phyloP scores from a whole-genome alignment of 345 rosid genomes.

The Gossypium thurberi region DNA sequence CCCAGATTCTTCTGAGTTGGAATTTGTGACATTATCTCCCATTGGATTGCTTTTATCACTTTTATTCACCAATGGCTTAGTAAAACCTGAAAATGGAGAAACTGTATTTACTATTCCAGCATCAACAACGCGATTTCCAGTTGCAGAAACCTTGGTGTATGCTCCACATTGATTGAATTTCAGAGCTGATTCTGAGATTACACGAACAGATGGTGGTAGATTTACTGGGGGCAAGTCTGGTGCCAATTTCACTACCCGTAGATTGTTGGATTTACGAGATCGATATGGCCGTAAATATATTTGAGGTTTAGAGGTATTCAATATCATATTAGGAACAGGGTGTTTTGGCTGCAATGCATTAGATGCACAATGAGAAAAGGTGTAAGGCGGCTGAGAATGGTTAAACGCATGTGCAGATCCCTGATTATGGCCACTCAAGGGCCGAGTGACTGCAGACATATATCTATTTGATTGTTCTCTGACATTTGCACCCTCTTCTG shows the following conservation, averaged over 20 bases:
- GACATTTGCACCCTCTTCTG: conserved; percentile 16
- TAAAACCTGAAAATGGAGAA: conserved; percentile 27
- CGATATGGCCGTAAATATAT: conserved; percentile 35
- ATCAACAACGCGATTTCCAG: conserved; percentile 21
- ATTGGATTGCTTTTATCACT: conserved; percentile 26
- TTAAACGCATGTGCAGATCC: conserved; percentile 24
- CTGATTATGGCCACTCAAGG: conserved; percentile 23
- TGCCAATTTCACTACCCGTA: conserved; percentile 74
- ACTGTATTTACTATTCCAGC: conserved; percentile 34
- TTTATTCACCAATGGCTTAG: conserved; percentile 18
- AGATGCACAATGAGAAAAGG: conserved; percentile 17
- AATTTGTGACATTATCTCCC: conserved; percentile 26
- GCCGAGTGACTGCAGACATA: conserved; percentile 27
- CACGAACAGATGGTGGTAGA: conserved; percentile 87
- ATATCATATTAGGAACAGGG: conserved; percentile 23
- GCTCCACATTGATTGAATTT: conserved; percentile 35
- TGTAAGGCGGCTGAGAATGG: conserved; percentile 20
- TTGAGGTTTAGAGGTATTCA: conserved; percentile 32
- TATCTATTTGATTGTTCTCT: conserved; percentile 31
- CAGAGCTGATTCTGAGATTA: conserved; percentile 65
- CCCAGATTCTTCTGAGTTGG: conserved; percentile 34
- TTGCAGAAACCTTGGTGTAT: conserved; percentile 26
- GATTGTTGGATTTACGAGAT: conserved; percentile 35
- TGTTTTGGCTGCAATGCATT: conserved; percentile 20
- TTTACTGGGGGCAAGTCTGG: conserved; percentile 91